Percentiles rank a stretch among this genome's conserved stretches.
phyloP scores from a whole-genome alignment of 306 rosid genomes.

The Pyrus pyrifolia region DNA sequence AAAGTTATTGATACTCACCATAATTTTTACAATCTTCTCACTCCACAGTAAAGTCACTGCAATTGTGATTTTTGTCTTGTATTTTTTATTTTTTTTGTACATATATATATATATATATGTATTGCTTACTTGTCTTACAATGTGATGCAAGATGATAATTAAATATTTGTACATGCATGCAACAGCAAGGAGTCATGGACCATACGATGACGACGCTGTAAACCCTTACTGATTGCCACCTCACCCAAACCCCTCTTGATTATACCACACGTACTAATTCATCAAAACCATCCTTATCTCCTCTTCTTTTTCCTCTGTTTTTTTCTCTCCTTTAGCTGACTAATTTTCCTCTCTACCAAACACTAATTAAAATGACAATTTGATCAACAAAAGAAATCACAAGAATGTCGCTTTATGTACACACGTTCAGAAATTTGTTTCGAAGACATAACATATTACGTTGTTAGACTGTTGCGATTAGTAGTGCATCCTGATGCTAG shows the following conservation, averaged over 20 bases:
- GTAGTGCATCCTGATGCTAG: no score
- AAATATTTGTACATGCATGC: not conserved
- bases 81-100: not conserved
- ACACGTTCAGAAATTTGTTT: no score
- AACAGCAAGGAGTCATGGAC: not conserved
- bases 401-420: not conserved
- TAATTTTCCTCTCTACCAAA: constrained; percentile 10
- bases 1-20: no score
- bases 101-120: no score
- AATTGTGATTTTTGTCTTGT: not conserved
- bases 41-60: not conserved
- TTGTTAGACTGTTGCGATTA: no score
- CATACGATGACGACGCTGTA: not conserved
- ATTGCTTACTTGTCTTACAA: not conserved
- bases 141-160: not conserved
- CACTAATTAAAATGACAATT: not conserved
- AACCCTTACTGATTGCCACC: constrained; percentile 15
- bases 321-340: not conserved
- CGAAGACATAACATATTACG: no score
- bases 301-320: not conserved
- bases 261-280: not conserved
- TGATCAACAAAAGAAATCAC: not conserved
- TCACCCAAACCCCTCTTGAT: not conserved
- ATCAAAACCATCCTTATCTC: no score
- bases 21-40: not conserved